Evolutionary conservation across 768 basidiomycete species (phyloP), one percentile per base, ranked within the genome.

Genomic region (Tylopilus plumbeoviolaceoides): DNA sequence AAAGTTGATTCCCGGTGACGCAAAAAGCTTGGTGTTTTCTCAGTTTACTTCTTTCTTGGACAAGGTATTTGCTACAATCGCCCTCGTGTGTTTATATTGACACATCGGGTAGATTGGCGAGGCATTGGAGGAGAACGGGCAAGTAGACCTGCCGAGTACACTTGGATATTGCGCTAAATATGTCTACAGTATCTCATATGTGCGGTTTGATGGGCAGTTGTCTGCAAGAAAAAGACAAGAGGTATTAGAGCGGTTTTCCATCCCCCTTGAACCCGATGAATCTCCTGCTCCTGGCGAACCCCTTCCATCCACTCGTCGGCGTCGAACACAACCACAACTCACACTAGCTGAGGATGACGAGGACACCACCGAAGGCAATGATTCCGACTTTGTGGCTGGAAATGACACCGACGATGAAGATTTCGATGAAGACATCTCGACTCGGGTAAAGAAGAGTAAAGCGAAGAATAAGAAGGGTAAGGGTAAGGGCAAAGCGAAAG

Each of bases 31-130:
- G 3, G 90, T 95, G 1, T 95, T 95, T 64, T 91, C 89, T 3
- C 92, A 95, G 60, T 95, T 93, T 62, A 95, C 91, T 4, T 79
- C 82, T 3, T 93, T 91, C 70, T 67, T 93, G 48, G 85, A 90
- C 71, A 87, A 90, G 73, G 90, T 86, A 55, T 45, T 25, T 28
- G 30, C 35, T 33, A 23, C 4, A 9, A 15, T 6, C 2, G 25
- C 28, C 18, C 0, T 33, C 2, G 27, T 25, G 17, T 45, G 41
- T 14, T 38, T 41, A 27, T 33, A 39, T 47, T 51, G 27, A 55
- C 51, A n/a, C 15, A 2, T n/a, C 40, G 36, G 12, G 30, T 56
- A 91, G 87, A 87, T 94, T 57, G 87, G 78, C 4, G 81, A 86
- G 53, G 75, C 75, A 9, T 66, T 94, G 39, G 82, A 86, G 33